Evolutionary conservation across 441 rosid species (phyloP).

Genomic region (Gossypium laxum): DNA sequence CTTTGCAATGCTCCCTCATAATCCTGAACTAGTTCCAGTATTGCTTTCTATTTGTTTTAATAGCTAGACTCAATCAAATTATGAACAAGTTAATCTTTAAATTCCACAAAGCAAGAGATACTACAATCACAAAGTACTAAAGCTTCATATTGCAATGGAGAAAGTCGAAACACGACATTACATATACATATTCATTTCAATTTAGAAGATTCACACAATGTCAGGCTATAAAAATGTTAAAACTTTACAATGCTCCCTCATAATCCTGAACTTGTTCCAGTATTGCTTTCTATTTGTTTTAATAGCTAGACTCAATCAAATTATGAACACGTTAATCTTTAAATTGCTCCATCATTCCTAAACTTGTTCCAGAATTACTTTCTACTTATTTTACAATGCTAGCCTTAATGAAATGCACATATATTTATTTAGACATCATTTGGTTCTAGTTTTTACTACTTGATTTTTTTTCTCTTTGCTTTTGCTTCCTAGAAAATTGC

Average conservation of each 20-base stretch:
- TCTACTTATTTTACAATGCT: neutral
- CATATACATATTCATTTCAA: neutral
- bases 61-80: neutral
- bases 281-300: slow-evolving; percentile 1
- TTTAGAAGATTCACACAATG: neutral
- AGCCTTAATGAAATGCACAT: neutral
- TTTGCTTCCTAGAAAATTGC: slow-evolving; percentile 1
- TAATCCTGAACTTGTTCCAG: slow-evolving; percentile 1
- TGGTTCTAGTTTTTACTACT: neutral
- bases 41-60: neutral
- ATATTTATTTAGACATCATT: neutral
- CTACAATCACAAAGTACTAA: slow-evolving; percentile 29
- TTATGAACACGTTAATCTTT: neutral
- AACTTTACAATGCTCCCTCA: neutral
- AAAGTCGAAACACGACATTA: neutral
- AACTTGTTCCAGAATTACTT: slow-evolving; percentile 6
- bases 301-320: neutral
- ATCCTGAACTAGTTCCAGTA: neutral
- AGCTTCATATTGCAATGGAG: neutral
- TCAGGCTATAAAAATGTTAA: neutral
- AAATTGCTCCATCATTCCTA: neutral
- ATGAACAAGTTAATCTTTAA: slow-evolving; percentile 22
- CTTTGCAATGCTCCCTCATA: neutral
- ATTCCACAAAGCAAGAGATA: slow-evolving; percentile 91
- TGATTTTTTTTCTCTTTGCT: neutral